Percentiles rank a stretch among this genome's conserved stretches.
These are phyloP conservation scores for Thraustochytrium sp. DNA, from an alignment of 352 stramenopile species.

Conservation along the genomic window DNA sequence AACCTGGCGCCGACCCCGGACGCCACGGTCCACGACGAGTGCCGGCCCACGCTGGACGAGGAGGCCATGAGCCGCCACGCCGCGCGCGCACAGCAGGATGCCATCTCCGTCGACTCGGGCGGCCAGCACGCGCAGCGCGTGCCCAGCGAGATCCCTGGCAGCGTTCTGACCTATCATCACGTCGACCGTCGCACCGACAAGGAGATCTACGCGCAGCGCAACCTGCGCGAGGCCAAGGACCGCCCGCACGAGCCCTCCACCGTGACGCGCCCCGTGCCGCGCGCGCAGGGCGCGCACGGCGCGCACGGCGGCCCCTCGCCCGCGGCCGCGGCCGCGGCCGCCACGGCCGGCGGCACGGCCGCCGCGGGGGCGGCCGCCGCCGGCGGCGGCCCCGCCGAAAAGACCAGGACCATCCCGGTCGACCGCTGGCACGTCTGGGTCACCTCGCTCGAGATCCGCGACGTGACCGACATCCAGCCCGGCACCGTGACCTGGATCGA, in stretches of 20 bases:
- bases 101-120: background rate
- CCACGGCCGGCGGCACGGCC: too few relatives aligned
- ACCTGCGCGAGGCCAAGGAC: background rate
- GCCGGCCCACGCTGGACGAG: background rate
- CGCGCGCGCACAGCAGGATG: background rate
- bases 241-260: background rate
- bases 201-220: background rate
- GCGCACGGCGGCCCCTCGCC: background rate
- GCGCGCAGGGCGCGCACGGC: background rate
- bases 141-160: background rate
- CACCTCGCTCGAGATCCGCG: slow-evolving; percentile 20
- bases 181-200: background rate
- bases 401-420: background rate
- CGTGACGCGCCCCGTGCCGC: background rate
- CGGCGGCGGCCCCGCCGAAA: too few relatives aligned
- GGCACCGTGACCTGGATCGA: slow-evolving; percentile 21
- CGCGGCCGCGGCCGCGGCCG: too few relatives aligned
- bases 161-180: slow-evolving; percentile 14
- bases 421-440: background rate
- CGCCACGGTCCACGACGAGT: slow-evolving; percentile 29
- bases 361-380: too few relatives aligned
- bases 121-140: background rate
- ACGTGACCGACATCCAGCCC: slow-evolving; percentile 1
- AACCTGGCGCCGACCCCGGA: slow-evolving; percentile 13
- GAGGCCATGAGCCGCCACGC: background rate